These are phyloP conservation scores for Melastoma candidum DNA, from an alignment of 441 rosid species.

Conservation along the genomic window DNA sequence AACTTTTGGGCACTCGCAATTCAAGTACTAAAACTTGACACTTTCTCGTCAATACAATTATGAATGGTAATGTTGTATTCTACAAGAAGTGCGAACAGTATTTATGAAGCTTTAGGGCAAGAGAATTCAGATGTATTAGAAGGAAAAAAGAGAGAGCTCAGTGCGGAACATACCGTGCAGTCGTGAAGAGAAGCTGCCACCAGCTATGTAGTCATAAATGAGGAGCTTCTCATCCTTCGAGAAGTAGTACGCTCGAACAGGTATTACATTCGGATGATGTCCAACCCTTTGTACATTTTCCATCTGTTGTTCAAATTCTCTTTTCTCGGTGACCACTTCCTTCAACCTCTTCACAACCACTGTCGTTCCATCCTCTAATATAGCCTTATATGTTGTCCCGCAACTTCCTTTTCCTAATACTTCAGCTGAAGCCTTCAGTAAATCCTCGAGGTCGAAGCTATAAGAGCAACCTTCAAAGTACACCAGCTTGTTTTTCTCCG, in stretches of 20 bases:
- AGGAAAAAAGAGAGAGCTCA: too few species aligned
- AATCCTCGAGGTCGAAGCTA: slow-evolving; percentile 54
- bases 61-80: too few species aligned
- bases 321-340: slow-evolving; percentile 46
- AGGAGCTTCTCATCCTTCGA: slow-evolving; percentile 51
- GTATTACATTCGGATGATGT: slow-evolving; percentile 41
- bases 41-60: too few species aligned
- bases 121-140: too few species aligned
- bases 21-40: too few species aligned
- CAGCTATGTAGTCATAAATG: slow-evolving; percentile 42
- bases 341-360: slow-evolving; percentile 58
- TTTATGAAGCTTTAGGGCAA: too few species aligned
- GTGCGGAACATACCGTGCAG: slow-evolving; percentile 37
- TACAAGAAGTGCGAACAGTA: too few species aligned
- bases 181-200: slow-evolving; percentile 45
- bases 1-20: too few species aligned
- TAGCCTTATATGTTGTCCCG: slow-evolving; percentile 59
- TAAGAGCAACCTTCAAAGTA: slow-evolving; percentile 44
- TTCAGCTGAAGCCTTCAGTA: slow-evolving; percentile 64
- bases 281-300: slow-evolving; percentile 34
- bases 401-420: slow-evolving; percentile 59
- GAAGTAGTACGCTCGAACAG: slow-evolving; percentile 35
- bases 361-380: slow-evolving; percentile 48
- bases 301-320: slow-evolving; percentile 53
- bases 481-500: slow-evolving; percentile 53